Evolutionary conservation across 2,329 filamentous ascomycete genomes (phyloP).

Genomic region (Dendrostoma leiphaemia): DNA sequence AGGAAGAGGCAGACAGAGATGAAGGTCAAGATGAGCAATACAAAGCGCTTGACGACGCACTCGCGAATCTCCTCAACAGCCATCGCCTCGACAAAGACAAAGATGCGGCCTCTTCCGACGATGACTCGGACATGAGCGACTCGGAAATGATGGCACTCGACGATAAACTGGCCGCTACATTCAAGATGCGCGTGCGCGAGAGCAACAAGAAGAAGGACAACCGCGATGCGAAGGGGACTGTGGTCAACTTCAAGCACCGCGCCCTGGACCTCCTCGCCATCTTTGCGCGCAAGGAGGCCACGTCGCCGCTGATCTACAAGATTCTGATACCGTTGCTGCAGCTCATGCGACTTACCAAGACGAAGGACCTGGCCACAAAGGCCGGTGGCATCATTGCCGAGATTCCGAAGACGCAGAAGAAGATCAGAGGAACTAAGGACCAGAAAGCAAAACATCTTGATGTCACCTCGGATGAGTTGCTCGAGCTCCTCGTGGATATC

Average conservation of each 20-base stretch:
- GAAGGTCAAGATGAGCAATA: constrained; percentile 45
- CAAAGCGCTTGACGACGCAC: constrained; percentile 34
- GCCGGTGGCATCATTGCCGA: constrained; percentile 69
- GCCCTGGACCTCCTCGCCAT: constrained; percentile 85
- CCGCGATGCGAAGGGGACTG: constrained; percentile 82
- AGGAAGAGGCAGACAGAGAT: constrained; percentile 39
- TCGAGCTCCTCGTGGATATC: constrained; percentile 61
- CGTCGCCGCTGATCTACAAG: constrained; percentile 63
- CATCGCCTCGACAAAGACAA: constrained; percentile 60
- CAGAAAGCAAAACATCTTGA: constrained; percentile 33
- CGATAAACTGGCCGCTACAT: constrained; percentile 77
- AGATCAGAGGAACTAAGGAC: constrained; percentile 45
- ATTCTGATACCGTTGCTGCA: constrained; percentile 74
- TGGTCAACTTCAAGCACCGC: constrained; percentile 92
- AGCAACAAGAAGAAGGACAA: constrained; percentile 78
- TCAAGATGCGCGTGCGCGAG: constrained; percentile 73
- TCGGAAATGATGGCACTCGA: constrained; percentile 93
- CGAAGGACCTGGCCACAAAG: constrained; percentile 72
- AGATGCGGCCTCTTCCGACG: constrained; percentile 54
- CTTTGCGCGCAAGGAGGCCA: constrained; percentile 77
- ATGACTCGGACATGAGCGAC: constrained; percentile 85
- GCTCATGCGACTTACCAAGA: constrained; percentile 72
- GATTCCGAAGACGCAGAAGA: constrained; percentile 68
- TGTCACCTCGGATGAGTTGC: constrained; percentile 34
- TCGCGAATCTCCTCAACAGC: constrained; percentile 63